These are phyloP conservation scores for Citrus mangshanensis DNA, from an alignment of 345 rosid genomes.

Conservation along the genomic window DNA sequence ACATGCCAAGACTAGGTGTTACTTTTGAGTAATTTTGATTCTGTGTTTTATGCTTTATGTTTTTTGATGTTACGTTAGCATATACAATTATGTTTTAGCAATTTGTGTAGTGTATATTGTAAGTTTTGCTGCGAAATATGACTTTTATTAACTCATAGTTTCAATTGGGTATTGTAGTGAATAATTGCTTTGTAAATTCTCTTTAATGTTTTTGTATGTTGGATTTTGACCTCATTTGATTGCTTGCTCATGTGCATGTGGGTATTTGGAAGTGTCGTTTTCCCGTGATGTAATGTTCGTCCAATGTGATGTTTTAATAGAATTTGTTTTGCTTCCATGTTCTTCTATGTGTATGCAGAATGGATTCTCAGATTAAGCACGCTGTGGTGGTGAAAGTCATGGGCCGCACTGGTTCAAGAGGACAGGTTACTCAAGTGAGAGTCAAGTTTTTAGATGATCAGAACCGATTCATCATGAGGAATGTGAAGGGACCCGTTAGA, in stretches of 20 bases:
- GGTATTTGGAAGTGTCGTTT: neutral
- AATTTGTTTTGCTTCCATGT: neutral
- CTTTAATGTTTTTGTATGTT: neutral
- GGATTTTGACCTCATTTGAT: neutral
- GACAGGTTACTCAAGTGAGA: conserved; percentile 88
- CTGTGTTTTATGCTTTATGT: neutral
- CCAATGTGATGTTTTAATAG: neutral
- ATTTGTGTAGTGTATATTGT: neutral
- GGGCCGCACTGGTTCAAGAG: conserved; percentile 91
- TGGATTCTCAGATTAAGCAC: conserved; percentile 76
- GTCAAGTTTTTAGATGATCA: conserved; percentile 69
- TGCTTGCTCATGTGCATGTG: neutral
- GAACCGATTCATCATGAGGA: conserved; percentile 78
- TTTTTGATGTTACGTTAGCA: neutral
- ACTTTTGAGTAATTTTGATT: neutral
- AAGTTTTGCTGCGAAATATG: neutral
- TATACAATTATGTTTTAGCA: neutral
- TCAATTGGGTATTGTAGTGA: neutral
- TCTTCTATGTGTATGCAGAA: conserved; percentile 26
- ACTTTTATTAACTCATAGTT: neutral
- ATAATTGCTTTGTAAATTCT: neutral
- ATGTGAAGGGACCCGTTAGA: conserved; percentile 84
- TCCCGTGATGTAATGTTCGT: no score
- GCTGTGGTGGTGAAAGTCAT: conserved; percentile 83
- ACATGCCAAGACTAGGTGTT: neutral